A percentile compares a stretch with the other conserved stretches of the same genome.
phyloP scores from a whole-genome alignment of 208 protist species.

The Crithidia acanthocephali region DNA sequence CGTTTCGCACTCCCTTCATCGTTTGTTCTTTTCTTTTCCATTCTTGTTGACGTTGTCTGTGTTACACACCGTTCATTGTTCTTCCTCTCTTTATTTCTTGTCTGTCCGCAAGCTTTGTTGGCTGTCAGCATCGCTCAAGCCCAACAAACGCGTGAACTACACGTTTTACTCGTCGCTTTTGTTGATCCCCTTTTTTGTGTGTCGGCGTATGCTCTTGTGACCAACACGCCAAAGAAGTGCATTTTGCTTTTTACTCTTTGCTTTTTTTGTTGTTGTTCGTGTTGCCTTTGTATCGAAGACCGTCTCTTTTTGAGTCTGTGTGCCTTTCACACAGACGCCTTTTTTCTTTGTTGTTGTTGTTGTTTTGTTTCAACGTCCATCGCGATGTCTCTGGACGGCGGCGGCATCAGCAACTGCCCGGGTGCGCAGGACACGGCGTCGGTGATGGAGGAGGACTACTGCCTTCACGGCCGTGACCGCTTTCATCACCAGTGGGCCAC shows the following conservation, averaged over 20 bases:
- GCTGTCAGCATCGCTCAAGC: too few relatives aligned
- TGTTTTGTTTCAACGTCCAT: slow-evolving; percentile 1
- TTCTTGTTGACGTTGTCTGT: neutral
- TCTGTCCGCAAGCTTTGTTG: neutral
- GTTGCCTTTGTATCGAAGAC: neutral
- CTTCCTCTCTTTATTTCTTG: neutral
- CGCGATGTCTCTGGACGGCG: slow-evolving; percentile 32
- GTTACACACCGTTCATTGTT: neutral
- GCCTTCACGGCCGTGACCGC: slow-evolving; percentile 34
- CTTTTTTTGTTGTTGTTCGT: neutral
- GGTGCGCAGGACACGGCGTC: slow-evolving; percentile 8
- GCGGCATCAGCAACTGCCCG: slow-evolving; percentile 17
- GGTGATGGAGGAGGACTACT: slow-evolving; percentile 56
- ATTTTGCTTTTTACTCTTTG: too few relatives aligned
- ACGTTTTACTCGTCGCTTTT: too few relatives aligned
- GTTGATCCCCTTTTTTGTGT: too few relatives aligned
- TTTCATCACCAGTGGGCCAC: slow-evolving; percentile 43
- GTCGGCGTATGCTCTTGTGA: too few relatives aligned
- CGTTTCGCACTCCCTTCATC: neutral
- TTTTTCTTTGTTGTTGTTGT: neutral
- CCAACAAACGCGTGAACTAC: too few relatives aligned
- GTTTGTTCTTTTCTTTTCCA: neutral
- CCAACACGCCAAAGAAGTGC: too few relatives aligned
- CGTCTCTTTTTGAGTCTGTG: too few relatives aligned
- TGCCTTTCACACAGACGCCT: too few relatives aligned